Percentiles rank a stretch among this genome's conserved stretches.
These are phyloP conservation scores for Cladosporium sp. DNA, from an alignment of 2,329 filamentous ascomycete genomes.

Conservation along the genomic window DNA sequence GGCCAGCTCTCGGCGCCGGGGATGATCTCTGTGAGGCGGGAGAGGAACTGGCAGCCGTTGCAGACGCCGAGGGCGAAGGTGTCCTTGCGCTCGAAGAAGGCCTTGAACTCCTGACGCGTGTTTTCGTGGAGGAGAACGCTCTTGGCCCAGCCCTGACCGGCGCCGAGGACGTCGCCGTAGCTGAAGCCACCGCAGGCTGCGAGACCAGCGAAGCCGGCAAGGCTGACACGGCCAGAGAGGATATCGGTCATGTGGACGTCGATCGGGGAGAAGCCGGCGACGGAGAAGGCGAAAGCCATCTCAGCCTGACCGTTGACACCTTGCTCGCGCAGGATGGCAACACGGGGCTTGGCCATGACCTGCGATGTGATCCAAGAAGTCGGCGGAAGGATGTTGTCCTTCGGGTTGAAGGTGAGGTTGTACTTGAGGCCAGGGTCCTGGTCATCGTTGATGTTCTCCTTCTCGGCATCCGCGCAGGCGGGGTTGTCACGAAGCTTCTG, in stretches of 20 bases:
- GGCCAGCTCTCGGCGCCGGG: conserved; percentile 80
- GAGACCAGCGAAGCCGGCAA: conserved; percentile 77
- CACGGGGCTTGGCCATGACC: conserved; percentile 62
- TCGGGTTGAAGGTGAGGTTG: conserved; percentile 72
- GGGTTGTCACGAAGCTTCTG: conserved; percentile 87
- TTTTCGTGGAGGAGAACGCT: conserved; percentile 78
- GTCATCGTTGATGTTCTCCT: conserved; percentile 65
- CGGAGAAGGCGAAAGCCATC: conserved; percentile 93
- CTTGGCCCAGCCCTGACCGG: conserved; percentile 95
- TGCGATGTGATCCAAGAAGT: conserved; percentile 55
- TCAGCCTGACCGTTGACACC: conserved; percentile 95
- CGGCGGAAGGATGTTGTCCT: conserved; percentile 68
- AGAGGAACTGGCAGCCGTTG: conserved; percentile 96
- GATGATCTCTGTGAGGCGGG: conserved; percentile 73
- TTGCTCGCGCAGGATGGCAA: conserved; percentile 91
- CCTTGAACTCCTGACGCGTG: conserved; percentile 69
- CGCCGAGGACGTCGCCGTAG: conserved; percentile 85
- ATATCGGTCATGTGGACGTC: conserved; percentile 96
- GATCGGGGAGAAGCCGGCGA: conserved; percentile 82
- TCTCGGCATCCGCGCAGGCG: conserved; percentile 77
- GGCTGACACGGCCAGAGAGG: conserved; percentile 69
- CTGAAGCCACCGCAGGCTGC: conserved; percentile 97
- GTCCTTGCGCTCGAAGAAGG: conserved; percentile 80
- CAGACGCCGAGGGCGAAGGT: conserved; percentile 93
- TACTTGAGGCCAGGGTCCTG: conserved; percentile 77